Evolutionary conservation across 805 yeast species (phyloP).

Genomic region (Alloascoidea africana): DNA sequence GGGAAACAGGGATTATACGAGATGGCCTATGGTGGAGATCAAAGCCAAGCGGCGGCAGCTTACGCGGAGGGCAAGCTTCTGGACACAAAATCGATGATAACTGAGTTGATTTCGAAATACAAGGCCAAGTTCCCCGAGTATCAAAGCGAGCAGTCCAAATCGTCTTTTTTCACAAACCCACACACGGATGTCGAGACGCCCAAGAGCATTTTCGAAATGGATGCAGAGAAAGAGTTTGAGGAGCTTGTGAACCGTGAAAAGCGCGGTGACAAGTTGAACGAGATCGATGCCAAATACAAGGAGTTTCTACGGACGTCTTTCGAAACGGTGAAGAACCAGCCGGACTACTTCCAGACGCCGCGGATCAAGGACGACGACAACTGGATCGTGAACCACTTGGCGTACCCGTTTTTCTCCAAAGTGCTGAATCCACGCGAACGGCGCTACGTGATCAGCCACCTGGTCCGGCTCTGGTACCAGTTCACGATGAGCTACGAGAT

Average conservation of each 20-base stretch:
- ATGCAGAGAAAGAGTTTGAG: not conserved
- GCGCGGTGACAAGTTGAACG: not conserved
- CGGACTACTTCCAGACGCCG: not conserved
- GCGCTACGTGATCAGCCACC: constrained; percentile 26
- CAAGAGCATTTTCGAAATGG: not conserved
- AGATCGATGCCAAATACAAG: not conserved
- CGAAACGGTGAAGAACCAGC: not conserved
- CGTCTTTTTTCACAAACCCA: not conserved
- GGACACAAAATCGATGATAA: not conserved
- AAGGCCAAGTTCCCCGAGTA: not conserved
- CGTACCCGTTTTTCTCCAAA: not conserved
- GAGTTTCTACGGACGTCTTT: not conserved
- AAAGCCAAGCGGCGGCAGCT: no score
- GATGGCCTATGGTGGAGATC: not conserved
- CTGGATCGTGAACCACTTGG: not conserved
- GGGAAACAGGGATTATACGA: not conserved
- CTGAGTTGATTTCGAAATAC: not conserved
- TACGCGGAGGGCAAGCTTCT: no score
- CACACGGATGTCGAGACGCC: not conserved
- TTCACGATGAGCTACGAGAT: constrained; percentile 27
- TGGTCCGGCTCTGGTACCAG: constrained; percentile 29
- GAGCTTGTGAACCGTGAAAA: not conserved
- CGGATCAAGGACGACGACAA: not conserved
- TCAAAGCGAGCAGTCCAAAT: not conserved
- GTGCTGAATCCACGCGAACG: not conserved